A percentile compares a stretch with the other conserved stretches of the same genome.
Evolutionary conservation across 495 filamentous ascomycete species (phyloP).

Genomic region (Penicillium daleae): DNA sequence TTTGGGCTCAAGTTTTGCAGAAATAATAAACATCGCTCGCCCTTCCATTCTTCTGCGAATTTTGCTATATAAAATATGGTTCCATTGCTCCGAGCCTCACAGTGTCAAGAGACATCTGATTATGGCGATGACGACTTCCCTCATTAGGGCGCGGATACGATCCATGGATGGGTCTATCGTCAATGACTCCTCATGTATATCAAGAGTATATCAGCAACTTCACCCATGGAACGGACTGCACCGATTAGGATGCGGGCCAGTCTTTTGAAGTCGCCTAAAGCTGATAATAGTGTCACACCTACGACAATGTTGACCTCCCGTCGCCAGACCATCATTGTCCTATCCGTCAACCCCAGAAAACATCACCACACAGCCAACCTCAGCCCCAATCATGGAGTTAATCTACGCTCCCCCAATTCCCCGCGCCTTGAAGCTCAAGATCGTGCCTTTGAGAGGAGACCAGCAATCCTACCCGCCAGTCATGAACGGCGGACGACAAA

Average conservation of each 20-base stretch:
- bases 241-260: conserved; percentile 6
- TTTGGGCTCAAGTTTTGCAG: not conserved
- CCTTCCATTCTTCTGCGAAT: not conserved
- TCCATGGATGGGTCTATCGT: not conserved
- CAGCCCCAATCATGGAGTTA: not conserved
- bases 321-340: not conserved
- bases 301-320: not conserved
- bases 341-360: not conserved
- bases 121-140: not conserved
- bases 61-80: not conserved
- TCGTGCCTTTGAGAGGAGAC: not conserved
- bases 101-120: not conserved
- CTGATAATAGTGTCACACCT: conserved; percentile 2
- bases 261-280: conserved; percentile 8
- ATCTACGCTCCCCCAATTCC: not conserved
- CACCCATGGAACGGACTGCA: not conserved
- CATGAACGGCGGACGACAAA: not conserved
- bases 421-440: not conserved
- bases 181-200: not conserved
- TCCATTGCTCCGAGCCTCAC: not conserved
- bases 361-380: not conserved
- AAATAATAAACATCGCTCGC: not conserved
- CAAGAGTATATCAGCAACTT: not conserved
- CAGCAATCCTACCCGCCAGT: conserved; percentile 1
- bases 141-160: not conserved